Conservation (phyloP, 768 basidiomycete species). For the Serendipita indica region DNA sequence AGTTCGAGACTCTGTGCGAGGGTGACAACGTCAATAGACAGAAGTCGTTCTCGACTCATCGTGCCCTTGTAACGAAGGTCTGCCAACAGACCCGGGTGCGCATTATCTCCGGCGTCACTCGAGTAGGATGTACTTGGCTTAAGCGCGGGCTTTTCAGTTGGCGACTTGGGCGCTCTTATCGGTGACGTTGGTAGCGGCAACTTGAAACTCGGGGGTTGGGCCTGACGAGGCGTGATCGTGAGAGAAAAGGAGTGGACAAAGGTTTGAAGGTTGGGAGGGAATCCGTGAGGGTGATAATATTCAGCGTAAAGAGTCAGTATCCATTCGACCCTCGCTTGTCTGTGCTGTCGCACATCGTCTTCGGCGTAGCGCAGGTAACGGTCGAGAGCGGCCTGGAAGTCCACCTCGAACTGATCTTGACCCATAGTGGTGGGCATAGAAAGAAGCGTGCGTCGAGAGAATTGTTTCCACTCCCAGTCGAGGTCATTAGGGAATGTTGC, state of each 20-base stretch:
- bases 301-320: slow-evolving; percentile 49
- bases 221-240: slow-evolving; percentile 16
- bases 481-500: slow-evolving; percentile 39
- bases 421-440: slow-evolving; percentile 44
- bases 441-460: slow-evolving; percentile 46
- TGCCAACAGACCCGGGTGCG: not conserved
- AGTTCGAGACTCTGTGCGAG: not conserved
- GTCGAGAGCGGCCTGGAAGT: slow-evolving; percentile 50
- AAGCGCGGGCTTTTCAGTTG: slow-evolving; percentile 12
- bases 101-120: not conserved
- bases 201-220: slow-evolving; percentile 18
- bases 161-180: slow-evolving; percentile 40
- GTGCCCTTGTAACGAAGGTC: slow-evolving; percentile 6
- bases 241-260: slow-evolving; percentile 42
- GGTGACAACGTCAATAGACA: not conserved
- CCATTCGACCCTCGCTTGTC: slow-evolving; percentile 41
- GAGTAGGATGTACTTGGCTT: not conserved
- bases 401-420: slow-evolving; percentile 45
- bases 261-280: slow-evolving; percentile 36
- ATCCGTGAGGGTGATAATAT: slow-evolving; percentile 39
- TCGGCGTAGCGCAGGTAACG: slow-evolving; percentile 47
- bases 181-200: slow-evolving; percentile 32
- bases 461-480: slow-evolving; percentile 38
- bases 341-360: slow-evolving; percentile 25
- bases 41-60: not conserved